Conservation (phyloP, 129 eudicot species). For the Escallonia rubra region DNA sequence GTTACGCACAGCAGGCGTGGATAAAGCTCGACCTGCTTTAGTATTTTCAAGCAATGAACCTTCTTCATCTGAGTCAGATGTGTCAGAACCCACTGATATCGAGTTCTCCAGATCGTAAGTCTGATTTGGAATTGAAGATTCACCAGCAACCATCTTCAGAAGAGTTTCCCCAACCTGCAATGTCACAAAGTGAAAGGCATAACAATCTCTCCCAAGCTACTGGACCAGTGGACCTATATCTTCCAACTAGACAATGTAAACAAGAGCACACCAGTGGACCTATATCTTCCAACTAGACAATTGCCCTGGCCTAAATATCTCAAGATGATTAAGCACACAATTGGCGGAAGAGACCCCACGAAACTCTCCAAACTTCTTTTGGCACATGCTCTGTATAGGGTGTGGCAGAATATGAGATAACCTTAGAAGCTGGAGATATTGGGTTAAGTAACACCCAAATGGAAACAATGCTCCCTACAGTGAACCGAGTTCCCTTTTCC, state of each 20-base stretch:
- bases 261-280: background rate
- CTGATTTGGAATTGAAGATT: conserved; percentile 18
- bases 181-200: background rate
- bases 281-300: background rate
- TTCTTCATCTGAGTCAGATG: conserved; percentile 21
- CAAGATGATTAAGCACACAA: background rate
- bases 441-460: background rate
- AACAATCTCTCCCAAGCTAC: conserved; percentile 1
- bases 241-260: background rate
- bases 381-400: background rate
- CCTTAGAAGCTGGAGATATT: background rate
- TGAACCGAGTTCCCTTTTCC: background rate
- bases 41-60: conserved; percentile 15
- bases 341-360: background rate
- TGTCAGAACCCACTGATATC: conserved; percentile 12
- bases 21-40: conserved; percentile 41
- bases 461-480: background rate
- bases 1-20: conserved; percentile 85
- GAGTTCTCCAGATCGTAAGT: conserved; percentile 16
- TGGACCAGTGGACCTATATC: background rate
- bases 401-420: background rate
- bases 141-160: conserved; percentile 54
- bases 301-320: background rate
- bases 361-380: background rate
- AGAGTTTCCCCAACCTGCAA: conserved; percentile 96